Evolutionary conservation across 129 eudicot species (phyloP), one percentile per base, ranked within the genome.

Genomic region (Tagetes erecta): DNA sequence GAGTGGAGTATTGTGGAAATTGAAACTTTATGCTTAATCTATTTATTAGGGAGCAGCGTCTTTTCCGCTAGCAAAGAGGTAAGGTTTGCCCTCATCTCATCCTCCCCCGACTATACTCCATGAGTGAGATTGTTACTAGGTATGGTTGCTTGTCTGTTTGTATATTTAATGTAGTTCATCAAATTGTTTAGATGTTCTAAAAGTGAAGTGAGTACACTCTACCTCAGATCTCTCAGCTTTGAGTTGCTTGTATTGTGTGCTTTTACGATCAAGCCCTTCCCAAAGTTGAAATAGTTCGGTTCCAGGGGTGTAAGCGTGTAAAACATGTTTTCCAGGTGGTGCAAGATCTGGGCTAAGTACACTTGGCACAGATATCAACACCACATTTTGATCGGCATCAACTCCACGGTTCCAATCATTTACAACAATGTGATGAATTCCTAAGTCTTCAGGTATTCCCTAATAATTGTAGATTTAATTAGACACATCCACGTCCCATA

Each of bases 331-430:
- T 68, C 97, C 97, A 42, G 92, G 91, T 27, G 98, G 97, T 0
- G 97, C 97, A 36, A 93, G 89, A 80, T 88, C 86, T 1, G 92
- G 85, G 77, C 98, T 90, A 63, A 93, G 91, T 40, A 83, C 91
- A 74, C 89, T 93, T 0, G 97, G 98, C 50, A 93, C 91, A 38
- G 98, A 93, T 80, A 93, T 88, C 80, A 93, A 81, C 76, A 93
- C 98, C 44, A 93, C 98, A 64, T 93, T 93, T 82, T 93, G 97
- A 83, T 93, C 98, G 45, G 98, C 97, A 83, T 93, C 98, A 50
- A 93, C 98, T 78, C 98, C 98, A 64, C 96, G 85, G 30, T 65
- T 79, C 98, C 98, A 93, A 49, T 93, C 98, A 78, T 93, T 90
- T 57, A 93, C 98, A 76, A 93, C 97, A 74, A 93, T 90, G 72